Base-by-base conservation (phyloP, 2,329 filamentous ascomycete genomes). In the Colletotrichum graminicola region DNA sequence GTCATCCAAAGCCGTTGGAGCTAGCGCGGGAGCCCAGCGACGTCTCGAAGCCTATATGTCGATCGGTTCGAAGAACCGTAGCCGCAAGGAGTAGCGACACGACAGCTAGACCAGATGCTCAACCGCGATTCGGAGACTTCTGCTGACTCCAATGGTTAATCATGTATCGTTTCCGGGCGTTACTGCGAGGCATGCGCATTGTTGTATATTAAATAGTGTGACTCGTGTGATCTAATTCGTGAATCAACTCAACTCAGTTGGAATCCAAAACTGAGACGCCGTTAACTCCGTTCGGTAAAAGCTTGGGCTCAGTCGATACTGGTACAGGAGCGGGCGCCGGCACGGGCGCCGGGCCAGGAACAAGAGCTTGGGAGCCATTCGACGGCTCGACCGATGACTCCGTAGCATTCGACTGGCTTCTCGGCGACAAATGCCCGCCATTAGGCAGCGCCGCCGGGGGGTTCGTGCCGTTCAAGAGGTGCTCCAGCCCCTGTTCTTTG, bases 401-500 rank as follows among this genome's bases (percentile, higher is more conserved):
- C 14, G 67, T 72, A 29, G 47, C 62, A 57, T 69, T 73, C 23
- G 68, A 73, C 47, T 81, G 78, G 73, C 84, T 85, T 29, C 78
- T 79, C 0, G 86, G 85, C 11, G 86, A 87, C 34, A 84, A 80
- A 68, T 84, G 83, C 36, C 83, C 78, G 29, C 85, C 87, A 59
- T 88, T 88, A 14, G 83, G 76, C 14, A 85, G 77, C 29, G 80
- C 78, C 29, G 80, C 78, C 5, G 84, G 81, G 66, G 83, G 85
- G 67, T 82, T 79, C 45, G 81, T 79, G n/a, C 82, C 83, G 39
- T 82, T 81, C 70, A 90, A 66, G 61, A 90, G 82, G 78, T 91
- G 84, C 16, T 82, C 80, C 7, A 90, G 81, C n/a, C 87, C 87
- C 77, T 91, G 88, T 71, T 90, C 86, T 64, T 84, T 79, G 76